Base-by-base conservation (phyloP, 495 filamentous ascomycete species). In the Penicillium roqueforti region DNA sequence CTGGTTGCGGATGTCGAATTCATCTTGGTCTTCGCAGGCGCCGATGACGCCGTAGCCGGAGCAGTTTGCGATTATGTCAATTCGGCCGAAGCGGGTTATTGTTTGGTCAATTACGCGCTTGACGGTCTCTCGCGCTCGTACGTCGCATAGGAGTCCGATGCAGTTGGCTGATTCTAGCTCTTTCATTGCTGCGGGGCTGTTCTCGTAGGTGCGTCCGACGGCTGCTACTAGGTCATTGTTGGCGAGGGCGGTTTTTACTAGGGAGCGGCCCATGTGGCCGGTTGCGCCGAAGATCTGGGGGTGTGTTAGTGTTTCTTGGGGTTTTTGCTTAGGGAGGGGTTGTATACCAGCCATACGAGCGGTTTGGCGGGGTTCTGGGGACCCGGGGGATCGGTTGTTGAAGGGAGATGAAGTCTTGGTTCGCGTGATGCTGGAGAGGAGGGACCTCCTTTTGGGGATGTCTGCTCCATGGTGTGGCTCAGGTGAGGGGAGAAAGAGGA, bases 21-120 rank as follows among this genome's bases (percentile, higher is more conserved):
- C 89, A 71, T 95, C 90, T 71, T 97, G 93, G 73, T 97, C 93
- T 72, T 98, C 93, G 72, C 91, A 96, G 3, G 92, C 87, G 26
- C 89, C 92, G 59, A 97, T 95, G 31, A 98, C 89, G 45, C 92
- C 93, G 72, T 93, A 95, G 31, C 87, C 88, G 28, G 87, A 87
- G 70, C 87, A 96, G 67, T 98, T 98, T 59, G 83, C 91, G 44
- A 98, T 86, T 47, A 95, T 82, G 68, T 97, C 93, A 43, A 96
- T 79, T 51, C 83, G 82, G 0, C 91, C 91, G 70, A 91, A 97
- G 44, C 78, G 81, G 32, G 77, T 72, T 31, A 95, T 78, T 5
- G 85, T 83, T 41, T 71, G 73, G 43, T 87, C 76, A 42, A 96
- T 80, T 6, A 87, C 89, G 18, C 77, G 75, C 37, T 80, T 72